Evolutionary conservation across 805 yeast species (phyloP).

Genomic region (Kodamaea sagamina): DNA sequence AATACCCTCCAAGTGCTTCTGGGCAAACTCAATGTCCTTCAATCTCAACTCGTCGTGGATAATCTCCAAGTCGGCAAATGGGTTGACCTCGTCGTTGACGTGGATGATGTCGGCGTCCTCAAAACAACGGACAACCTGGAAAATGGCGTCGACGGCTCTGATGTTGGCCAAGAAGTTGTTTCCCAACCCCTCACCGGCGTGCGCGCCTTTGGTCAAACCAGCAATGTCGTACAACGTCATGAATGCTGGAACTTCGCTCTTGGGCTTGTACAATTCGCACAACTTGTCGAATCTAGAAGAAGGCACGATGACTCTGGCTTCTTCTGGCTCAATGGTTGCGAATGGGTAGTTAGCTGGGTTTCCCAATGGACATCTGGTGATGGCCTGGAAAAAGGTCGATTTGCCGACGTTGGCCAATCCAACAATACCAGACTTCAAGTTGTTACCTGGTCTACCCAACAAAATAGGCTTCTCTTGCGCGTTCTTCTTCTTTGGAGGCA

Average conservation of each 20-base stretch:
- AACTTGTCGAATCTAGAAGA: constrained; percentile 83
- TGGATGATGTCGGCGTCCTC: constrained; percentile 98
- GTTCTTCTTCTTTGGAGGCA: constrained; percentile 77
- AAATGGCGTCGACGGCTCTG: constrained; percentile 96
- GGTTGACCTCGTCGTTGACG: constrained; percentile 90
- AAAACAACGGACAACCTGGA: constrained; percentile 96
- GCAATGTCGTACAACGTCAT: constrained; percentile 96
- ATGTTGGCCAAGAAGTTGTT: constrained; percentile 96
- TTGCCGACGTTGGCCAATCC: constrained; percentile 96
- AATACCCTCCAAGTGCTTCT: constrained; percentile 73
- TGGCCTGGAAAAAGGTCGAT: constrained; percentile 96
- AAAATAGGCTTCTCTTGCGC: constrained; percentile 68
- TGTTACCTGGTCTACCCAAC: constrained; percentile 73
- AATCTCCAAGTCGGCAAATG: constrained; percentile 90
- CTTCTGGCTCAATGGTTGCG: constrained; percentile 98
- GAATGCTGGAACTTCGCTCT: constrained; percentile 85
- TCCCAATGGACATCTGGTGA: constrained; percentile 89
- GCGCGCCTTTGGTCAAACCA: constrained; percentile 96
- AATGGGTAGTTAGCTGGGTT: constrained; percentile 98
- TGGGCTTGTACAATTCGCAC: constrained; percentile 74
- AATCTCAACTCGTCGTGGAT: constrained; percentile 88
- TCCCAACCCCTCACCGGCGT: constrained; percentile 96
- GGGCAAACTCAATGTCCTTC: constrained; percentile 94
- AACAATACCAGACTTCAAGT: constrained; percentile 71
- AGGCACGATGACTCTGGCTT: constrained; percentile 93